Evolutionary conservation across 495 filamentous ascomycete genomes (phyloP), one percentile per base, ranked within the genome.

Genomic region (Penicillium flavigenum): DNA sequence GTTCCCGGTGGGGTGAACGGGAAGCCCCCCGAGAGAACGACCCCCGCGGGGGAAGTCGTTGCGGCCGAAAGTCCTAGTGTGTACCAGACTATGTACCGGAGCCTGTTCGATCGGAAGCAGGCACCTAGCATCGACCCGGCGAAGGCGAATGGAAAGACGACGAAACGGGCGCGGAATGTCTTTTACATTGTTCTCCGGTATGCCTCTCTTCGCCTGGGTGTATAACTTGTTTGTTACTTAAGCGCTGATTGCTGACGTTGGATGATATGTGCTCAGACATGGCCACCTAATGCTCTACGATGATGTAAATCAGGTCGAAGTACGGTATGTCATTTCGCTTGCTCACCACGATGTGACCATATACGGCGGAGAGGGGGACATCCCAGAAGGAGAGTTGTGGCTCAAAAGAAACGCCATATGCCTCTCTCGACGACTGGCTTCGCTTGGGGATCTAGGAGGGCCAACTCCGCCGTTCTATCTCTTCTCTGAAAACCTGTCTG

Each of bases 261-360:
- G n/a, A 19, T 51, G 27, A 1, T 4, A 24, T 54, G 59, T 36
- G 9, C 29, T 60, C 29, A 95, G 94, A 73, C 95, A 96, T 73
- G 92, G 92, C 32, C 90, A 98, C 66, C 73, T 98, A 54, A 96
- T 98, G 91, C 87, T 98, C 20, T 98, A 96, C 72, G 94, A 98
- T 65, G 91, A 97, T 65, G 72, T 76, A 4, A 85, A 88, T 51
- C 91, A 98, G 69, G 77, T 95, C 56, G 95, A 98, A 70, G 92
- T 98, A 22, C 87, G 93, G 60, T 90, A 97, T 72, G 94, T 98
- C 24, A 90, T 98, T 34, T 94, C 92, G 0, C 81, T 98, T 16
- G 88, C 88, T 31, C 89, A 95, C 63, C 90, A 97, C 72, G 81
- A 89, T 56, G 82, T 98, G 59, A 88, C 85, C 62, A 85, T 98